These are phyloP conservation scores for Candida sp. DNA, from an alignment of 1,139 yeast genomes.

Conservation along the genomic window DNA sequence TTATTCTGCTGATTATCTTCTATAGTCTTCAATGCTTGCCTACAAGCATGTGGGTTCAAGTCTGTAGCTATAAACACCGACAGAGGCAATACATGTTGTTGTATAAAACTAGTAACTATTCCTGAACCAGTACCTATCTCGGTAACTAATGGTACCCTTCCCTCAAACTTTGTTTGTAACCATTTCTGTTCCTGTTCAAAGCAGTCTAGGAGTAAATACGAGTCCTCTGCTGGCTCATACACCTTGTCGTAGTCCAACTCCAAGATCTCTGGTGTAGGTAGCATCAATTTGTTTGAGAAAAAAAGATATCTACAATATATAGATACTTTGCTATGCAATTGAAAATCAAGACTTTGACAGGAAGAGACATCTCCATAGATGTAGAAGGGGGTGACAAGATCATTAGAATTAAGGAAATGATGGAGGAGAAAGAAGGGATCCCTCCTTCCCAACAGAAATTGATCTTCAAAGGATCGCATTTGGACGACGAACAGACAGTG, in stretches of 20 bases:
- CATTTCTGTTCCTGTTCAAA: conserved; percentile 55
- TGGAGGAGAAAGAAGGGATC: conserved; percentile 97
- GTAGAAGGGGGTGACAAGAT: conserved; percentile 76
- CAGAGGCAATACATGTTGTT: conserved; percentile 45
- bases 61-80: conserved; percentile 69
- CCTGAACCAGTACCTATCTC: conserved; percentile 96
- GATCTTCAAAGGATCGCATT: conserved; percentile 87
- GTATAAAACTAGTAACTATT: conserved; percentile 72
- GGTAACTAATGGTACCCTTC: conserved; percentile 51
- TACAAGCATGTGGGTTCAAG: conserved; percentile 74
- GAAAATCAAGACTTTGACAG: conserved; percentile 73
- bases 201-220: conserved; percentile 76
- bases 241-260: conserved; percentile 44
- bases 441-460: conserved; percentile 96
- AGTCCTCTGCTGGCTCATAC: conserved; percentile 94
- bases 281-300: conserved; percentile 17
- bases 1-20: conserved; percentile 35
- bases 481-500: conserved; percentile 75
- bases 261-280: conserved; percentile 37
- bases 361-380: conserved; percentile 82
- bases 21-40: conserved; percentile 50
- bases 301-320: too few relatives aligned
- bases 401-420: conserved; percentile 81
- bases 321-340: conserved; percentile 47
- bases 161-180: conserved; percentile 26